Evolutionary conservation across 768 basidiomycete genomes (phyloP).

Genomic region (Thelephora ganbajun): DNA sequence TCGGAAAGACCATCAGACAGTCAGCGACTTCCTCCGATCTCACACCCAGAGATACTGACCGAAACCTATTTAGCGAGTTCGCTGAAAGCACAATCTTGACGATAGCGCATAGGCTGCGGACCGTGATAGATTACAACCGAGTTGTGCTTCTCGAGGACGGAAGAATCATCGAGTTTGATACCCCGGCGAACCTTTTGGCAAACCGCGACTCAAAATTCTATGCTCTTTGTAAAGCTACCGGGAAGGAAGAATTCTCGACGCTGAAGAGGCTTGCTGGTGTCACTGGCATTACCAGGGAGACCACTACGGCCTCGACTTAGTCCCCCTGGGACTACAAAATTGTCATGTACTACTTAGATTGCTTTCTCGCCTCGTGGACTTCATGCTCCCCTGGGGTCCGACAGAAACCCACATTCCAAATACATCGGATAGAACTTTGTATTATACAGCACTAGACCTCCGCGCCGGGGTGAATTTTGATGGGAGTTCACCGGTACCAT

Average conservation of each 20-base stretch:
- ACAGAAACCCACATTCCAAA: too few relatives aligned
- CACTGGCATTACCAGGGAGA: slow-evolving; percentile 8
- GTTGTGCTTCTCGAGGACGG: slow-evolving; percentile 69
- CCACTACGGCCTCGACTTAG: too few relatives aligned
- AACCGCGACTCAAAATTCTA: slow-evolving; percentile 50
- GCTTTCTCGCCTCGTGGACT: too few relatives aligned
- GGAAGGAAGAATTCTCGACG: slow-evolving; percentile 53
- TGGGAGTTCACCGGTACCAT: too few relatives aligned
- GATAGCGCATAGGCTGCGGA: slow-evolving; percentile 67
- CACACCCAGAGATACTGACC: background rate
- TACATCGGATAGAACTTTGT: too few relatives aligned
- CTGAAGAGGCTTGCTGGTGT: slow-evolving; percentile 52
- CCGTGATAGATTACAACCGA: slow-evolving; percentile 75
- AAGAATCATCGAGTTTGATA: slow-evolving; percentile 64
- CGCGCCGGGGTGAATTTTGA: too few relatives aligned
- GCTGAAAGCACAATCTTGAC: slow-evolving; percentile 72
- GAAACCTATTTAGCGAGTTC: too few relatives aligned
- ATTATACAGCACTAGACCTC: too few relatives aligned
- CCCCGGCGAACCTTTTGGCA: slow-evolving; percentile 40
- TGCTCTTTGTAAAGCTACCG: slow-evolving; percentile 58
- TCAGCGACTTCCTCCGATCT: slow-evolving; percentile 21
- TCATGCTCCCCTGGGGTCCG: too few relatives aligned
- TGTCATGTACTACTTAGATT: too few relatives aligned
- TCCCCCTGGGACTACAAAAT: too few relatives aligned
- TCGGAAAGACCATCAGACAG: slow-evolving; percentile 70